These are phyloP conservation scores for Cyclotella sp. DNA, from an alignment of 108 stramenopile species.

Conservation along the genomic window DNA sequence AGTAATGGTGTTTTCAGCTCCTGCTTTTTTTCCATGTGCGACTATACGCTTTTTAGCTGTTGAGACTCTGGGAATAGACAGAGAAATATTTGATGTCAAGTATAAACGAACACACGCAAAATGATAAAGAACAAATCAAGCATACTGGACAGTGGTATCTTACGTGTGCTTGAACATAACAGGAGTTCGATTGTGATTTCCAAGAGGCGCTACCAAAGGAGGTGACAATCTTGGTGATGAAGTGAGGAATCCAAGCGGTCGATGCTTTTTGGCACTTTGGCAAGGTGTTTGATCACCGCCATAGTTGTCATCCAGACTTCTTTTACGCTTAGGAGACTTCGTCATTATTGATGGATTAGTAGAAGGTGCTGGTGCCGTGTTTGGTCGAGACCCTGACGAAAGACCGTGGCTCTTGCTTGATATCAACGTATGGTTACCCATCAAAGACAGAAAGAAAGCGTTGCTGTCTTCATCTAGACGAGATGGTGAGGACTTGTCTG, in stretches of 20 bases:
- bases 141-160: neutral
- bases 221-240: conserved; percentile 25
- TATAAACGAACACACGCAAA: neutral
- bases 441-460: neutral
- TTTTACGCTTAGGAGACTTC: conserved; percentile 1
- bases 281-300: neutral
- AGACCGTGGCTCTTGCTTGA: neutral
- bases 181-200: conserved; percentile 25
- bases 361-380: neutral
- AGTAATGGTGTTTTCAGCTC: conserved; percentile 20
- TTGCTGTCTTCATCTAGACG: neutral
- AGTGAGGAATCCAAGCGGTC: conserved; percentile 31
- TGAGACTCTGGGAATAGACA: neutral
- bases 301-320: conserved; percentile 1
- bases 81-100: no score
- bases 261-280: conserved; percentile 17
- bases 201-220: conserved; percentile 11
- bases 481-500: neutral
- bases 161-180: conserved; percentile 36
- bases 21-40: conserved; percentile 10
- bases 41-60: conserved; percentile 27
- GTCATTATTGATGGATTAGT: neutral
- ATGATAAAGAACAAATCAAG: neutral
- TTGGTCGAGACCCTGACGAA: neutral
- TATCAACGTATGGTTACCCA: neutral